Base-by-base conservation (phyloP, 148 eudicot species). In the Persicaria maculosa region DNA sequence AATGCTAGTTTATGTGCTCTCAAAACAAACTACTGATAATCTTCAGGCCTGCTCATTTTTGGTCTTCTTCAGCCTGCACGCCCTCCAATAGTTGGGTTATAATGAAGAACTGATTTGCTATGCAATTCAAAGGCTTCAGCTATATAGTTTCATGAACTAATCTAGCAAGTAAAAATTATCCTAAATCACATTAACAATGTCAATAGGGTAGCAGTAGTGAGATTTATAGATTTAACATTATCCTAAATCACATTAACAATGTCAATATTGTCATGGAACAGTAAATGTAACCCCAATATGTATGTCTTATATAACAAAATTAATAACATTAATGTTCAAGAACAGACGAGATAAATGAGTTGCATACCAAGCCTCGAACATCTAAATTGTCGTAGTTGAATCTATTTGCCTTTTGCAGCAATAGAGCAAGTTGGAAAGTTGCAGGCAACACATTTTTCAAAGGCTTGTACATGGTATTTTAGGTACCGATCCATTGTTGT, bases 361-460 rank as follows among this genome's bases (percentile, higher is more conserved):
- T 19, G 65, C 83, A 74, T 87, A 93, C 98, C 97, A 91, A 80
- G 73, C 97, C 98, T 72, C 89, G 90, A 80, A 93, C 98, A 77
- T 93, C 98, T 80, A 93, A 72, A 82, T 89, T 50, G 97, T 83
- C 10, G 97, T 93, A 78, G 86, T 88, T 47, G 97, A 86, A 80
- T 91, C 89, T 67, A 91, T 89, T 80, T 85, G 93, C 68, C 86
- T 86, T 73, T 81, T 89, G 94, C 90, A 74, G 98, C 91, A 80
- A 91, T 84, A 25, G 98, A 86, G 75, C 97, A 91, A 69, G 98
- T 91, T 71, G 98, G 97, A 76, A 86, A 91, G 85, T 89, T 91
- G 47, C 84, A 68, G 0, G 84, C 77, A 71, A 93, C 81, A 71
- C 81, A 83, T 79, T 75, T 88, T 74, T 93, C 98, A 79, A 91